These are phyloP conservation scores for Hirsutella rhossiliensis DNA, from an alignment of 2,329 filamentous ascomycete genomes.

Conservation along the genomic window DNA sequence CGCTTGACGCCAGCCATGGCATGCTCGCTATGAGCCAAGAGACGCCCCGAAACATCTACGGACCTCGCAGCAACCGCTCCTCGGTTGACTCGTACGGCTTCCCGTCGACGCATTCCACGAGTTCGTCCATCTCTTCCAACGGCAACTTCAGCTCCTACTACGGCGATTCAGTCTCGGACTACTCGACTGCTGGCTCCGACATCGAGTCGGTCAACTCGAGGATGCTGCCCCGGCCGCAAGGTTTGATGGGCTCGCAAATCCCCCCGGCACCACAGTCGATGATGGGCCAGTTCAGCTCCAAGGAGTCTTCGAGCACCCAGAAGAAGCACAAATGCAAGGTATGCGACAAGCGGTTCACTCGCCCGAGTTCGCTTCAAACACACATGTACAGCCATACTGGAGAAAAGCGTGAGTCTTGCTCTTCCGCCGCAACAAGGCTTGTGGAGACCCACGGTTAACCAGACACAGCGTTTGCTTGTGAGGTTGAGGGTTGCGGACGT, in stretches of 20 bases:
- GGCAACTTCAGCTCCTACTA: slow-evolving; percentile 77
- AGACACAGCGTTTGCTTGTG: slow-evolving; percentile 74
- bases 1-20: slow-evolving; percentile 82
- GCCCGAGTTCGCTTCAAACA: slow-evolving; percentile 87
- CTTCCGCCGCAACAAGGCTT: background rate
- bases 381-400: slow-evolving; percentile 99
- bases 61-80: slow-evolving; percentile 51
- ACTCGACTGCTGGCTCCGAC: slow-evolving; percentile 80
- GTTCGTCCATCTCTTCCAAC: slow-evolving; percentile 80
- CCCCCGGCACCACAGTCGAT: slow-evolving; percentile 87
- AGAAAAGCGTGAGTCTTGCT: slow-evolving; percentile 73
- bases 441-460: background rate
- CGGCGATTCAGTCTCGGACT: slow-evolving; percentile 80
- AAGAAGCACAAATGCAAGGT: slow-evolving; percentile 99
- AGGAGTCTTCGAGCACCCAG: slow-evolving; percentile 87
- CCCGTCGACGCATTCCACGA: slow-evolving; percentile 70
- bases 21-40: slow-evolving; percentile 97
- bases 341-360: slow-evolving; percentile 93
- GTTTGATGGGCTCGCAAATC: slow-evolving; percentile 44
- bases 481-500: slow-evolving; percentile 87
- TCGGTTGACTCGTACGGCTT: slow-evolving; percentile 87
- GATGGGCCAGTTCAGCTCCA: slow-evolving; percentile 98
- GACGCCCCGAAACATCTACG: slow-evolving; percentile 83
- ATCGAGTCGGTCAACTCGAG: slow-evolving; percentile 70
- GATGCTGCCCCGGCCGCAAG: slow-evolving; percentile 70